Conservation (phyloP, 768 basidiomycete species). For the Tulasnella sp. region DNA sequence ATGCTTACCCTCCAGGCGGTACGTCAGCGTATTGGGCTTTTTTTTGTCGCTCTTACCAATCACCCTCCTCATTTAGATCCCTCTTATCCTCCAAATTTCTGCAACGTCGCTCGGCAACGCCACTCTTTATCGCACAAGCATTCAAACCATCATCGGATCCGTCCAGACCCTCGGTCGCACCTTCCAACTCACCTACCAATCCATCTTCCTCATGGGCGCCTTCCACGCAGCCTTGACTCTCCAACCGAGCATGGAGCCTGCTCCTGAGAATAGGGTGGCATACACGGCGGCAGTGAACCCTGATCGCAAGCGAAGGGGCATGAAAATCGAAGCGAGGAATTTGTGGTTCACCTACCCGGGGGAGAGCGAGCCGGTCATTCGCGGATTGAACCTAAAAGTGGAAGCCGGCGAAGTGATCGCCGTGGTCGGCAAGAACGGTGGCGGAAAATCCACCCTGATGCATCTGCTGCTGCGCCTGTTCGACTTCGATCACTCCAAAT, state of each 20-base stretch:
- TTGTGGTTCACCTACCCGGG: slow-evolving; percentile 83
- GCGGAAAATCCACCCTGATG: slow-evolving; percentile 77
- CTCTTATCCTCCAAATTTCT: slow-evolving; percentile 72
- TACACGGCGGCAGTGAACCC: not conserved
- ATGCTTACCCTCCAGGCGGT: slow-evolving; percentile 31
- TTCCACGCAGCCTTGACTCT: slow-evolving; percentile 78
- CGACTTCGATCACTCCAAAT: slow-evolving; percentile 59
- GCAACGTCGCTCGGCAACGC: slow-evolving; percentile 79
- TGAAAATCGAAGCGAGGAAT: slow-evolving; percentile 66
- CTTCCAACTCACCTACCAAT: slow-evolving; percentile 76
- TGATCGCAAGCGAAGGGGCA: slow-evolving; percentile 50
- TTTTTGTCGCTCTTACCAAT: not conserved
- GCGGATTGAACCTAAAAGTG: slow-evolving; percentile 69
- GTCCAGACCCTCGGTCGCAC: slow-evolving; percentile 65
- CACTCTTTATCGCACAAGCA: slow-evolving; percentile 76
- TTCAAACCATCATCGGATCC: slow-evolving; percentile 71
- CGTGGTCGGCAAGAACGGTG: slow-evolving; percentile 60
- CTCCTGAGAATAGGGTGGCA: slow-evolving; percentile 23
- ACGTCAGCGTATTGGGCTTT: not conserved
- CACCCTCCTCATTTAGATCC: slow-evolving; percentile 23
- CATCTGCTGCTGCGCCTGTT: slow-evolving; percentile 77
- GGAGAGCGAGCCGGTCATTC: slow-evolving; percentile 64
- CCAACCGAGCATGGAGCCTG: slow-evolving; percentile 68
- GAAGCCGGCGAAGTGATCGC: slow-evolving; percentile 79
- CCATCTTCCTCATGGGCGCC: slow-evolving; percentile 83